Evolutionary conservation across 2,329 filamentous ascomycete genomes (phyloP), one percentile per base, ranked within the genome.

Genomic region (Diplodia intermedia): DNA sequence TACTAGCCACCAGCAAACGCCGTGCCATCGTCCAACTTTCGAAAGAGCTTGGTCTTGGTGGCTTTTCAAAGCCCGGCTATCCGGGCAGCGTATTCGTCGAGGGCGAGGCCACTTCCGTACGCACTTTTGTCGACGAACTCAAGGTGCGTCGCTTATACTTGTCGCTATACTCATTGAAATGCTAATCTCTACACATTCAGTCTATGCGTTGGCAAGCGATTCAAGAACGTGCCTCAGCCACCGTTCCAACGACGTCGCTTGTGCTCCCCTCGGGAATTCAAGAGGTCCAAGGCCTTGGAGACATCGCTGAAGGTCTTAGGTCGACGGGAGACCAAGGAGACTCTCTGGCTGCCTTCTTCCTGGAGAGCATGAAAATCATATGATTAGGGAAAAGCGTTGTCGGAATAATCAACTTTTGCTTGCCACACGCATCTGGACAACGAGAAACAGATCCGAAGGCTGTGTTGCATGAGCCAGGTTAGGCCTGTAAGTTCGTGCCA

Each of bases 121-220:
- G 54, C 11, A 8, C 54, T 15, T 68, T 68, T 66, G 67, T 68
- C 8, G 67, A 66, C 29, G 62, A 66, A 23, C 53, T 68, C 15
- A 68, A 68, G 61, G 67, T 68, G 3, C 6, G 38, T n/a, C 15
- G 29, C 38, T 26, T 31, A 6, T 47, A 8, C 15, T 47, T 4
- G 20, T 11, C 14, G 18, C 20, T 2, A 9, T 14, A 15, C 31
- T 33, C 18, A 18, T 38, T 50, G 36, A 5, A 5, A 2, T 61
- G 12, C 12, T 36, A 9, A 23, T 2, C 4, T 52, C 4, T 1
- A 26, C 4, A 26, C 26, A 4, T n/a, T 8, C 36, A 68, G 66
- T 54, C 66, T 1, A 68, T 68, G 66, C 66, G 66, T 12, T 68
- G 66, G 66, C 66, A 68, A 54, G 66, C 66, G 8, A 68, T 68